These are phyloP conservation scores for Arctium minus DNA, from an alignment of 129 eudicot species.

Conservation along the genomic window DNA sequence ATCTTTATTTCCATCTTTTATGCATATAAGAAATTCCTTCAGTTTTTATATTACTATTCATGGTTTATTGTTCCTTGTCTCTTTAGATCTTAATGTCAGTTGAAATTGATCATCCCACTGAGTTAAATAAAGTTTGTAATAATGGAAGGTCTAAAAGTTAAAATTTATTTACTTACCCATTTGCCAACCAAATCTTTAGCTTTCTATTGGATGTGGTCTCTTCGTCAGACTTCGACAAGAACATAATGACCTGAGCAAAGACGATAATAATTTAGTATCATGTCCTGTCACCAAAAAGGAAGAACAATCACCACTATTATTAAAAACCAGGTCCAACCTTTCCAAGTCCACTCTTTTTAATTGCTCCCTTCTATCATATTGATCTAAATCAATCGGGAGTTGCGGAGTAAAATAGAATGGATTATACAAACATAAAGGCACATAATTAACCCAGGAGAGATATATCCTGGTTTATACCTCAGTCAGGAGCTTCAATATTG, in stretches of 20 bases:
- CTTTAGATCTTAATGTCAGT: background rate
- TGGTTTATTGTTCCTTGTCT: background rate
- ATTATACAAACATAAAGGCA: too few species aligned
- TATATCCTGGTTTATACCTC: conserved; percentile 74
- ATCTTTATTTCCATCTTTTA: background rate
- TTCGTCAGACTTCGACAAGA: conserved; percentile 91
- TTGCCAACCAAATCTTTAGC: conserved; percentile 96
- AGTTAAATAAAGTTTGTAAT: too few species aligned
- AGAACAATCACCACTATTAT: background rate
- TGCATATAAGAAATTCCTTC: background rate
- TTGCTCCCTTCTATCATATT: conserved; percentile 78
- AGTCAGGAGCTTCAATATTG: conserved; percentile 72
- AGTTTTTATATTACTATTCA: too few species aligned
- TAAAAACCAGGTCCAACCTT: conserved; percentile 48
- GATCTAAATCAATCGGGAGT: too few species aligned
- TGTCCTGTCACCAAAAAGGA: conserved; percentile 48
- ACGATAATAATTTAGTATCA: too few species aligned
- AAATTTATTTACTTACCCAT: conserved; percentile 58
- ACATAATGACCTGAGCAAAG: too few species aligned
- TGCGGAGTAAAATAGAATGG: too few species aligned
- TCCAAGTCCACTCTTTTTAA: conserved; percentile 87
- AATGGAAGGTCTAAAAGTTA: too few species aligned
- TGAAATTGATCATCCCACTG: background rate
- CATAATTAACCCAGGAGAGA: too few species aligned
- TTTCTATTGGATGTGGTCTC: conserved; percentile 89